Evolutionary conservation across 2,329 filamentous ascomycete species (phyloP).

Genomic region (Triangularia setosa): DNA sequence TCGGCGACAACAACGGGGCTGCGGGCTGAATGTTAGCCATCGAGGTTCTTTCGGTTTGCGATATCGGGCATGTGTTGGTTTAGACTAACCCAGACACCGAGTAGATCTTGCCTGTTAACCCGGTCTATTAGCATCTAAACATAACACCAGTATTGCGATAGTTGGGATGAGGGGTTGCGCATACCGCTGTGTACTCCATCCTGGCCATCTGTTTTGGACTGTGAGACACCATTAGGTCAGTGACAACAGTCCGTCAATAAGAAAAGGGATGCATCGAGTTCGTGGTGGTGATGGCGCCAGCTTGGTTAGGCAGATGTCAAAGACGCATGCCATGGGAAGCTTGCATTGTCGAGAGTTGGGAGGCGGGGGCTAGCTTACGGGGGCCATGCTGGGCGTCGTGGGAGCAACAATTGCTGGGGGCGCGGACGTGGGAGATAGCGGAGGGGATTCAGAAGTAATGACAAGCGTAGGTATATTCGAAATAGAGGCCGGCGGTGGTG

Average conservation of each 20-base stretch:
- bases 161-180: constrained; percentile 17
- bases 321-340: background rate
- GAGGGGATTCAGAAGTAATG: constrained; percentile 31
- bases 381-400: constrained; percentile 47
- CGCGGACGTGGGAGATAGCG: constrained; percentile 26
- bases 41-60: constrained; percentile 12
- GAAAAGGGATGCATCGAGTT: background rate
- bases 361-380: constrained; percentile 42
- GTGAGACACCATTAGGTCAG: background rate
- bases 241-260: background rate
- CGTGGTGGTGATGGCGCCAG: constrained; percentile 10
- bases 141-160: background rate
- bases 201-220: constrained; percentile 31
- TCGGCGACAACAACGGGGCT: constrained; percentile 94
- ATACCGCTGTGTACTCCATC: constrained; percentile 40
- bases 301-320: background rate
- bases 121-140: constrained; percentile 24
- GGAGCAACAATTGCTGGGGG: constrained; percentile 19
- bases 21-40: constrained; percentile 32
- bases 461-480: constrained; percentile 16
- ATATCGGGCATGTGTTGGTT: constrained; percentile 17
- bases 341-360: background rate
- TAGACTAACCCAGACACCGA: constrained; percentile 57
- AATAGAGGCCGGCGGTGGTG: constrained; percentile 12
- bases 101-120: constrained; percentile 53